A percentile compares a stretch with the other conserved stretches of the same genome.
Evolutionary conservation across 352 stramenopile species (phyloP).

Genomic region (Globisporangium megalacanthum): DNA sequence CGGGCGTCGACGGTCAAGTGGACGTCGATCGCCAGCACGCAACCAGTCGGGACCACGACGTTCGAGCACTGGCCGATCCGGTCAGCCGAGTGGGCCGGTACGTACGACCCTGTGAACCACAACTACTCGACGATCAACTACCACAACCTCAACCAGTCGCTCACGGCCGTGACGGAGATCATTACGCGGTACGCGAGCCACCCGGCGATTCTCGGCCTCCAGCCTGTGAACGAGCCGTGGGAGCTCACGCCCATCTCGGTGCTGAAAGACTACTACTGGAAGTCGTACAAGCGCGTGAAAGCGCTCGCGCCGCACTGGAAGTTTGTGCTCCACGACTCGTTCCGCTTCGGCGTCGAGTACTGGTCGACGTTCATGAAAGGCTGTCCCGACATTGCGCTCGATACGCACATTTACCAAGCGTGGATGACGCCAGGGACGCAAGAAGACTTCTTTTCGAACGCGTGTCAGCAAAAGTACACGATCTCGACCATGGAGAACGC

Average conservation of each 20-base stretch:
- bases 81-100: constrained; percentile 87
- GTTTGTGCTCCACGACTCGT: constrained; percentile 95
- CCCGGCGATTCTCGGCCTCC: constrained; percentile 86
- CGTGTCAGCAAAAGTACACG: constrained; percentile 85
- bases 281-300: constrained; percentile 94
- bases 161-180: constrained; percentile 87
- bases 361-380: constrained; percentile 70
- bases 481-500: constrained; percentile 89
- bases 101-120: constrained; percentile 78
- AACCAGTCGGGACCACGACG: constrained; percentile 75
- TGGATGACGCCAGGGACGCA: constrained; percentile 65
- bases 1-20: constrained; percentile 86
- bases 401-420: constrained; percentile 96
- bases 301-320: constrained; percentile 91
- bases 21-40: constrained; percentile 71
- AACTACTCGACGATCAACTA: constrained; percentile 92
- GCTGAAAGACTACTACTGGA: constrained; percentile 95
- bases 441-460: constrained; percentile 86
- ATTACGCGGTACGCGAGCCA: constrained; percentile 87
- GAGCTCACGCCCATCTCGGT: constrained; percentile 90
- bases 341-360: constrained; percentile 82
- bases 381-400: constrained; percentile 91
- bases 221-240: constrained; percentile 96
- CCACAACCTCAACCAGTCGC: constrained; percentile 88
- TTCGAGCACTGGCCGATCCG: constrained; percentile 93